These are phyloP conservation scores for Psilocybe mexicana DNA, from an alignment of 1,284 basidiomycete genomes.

Conservation along the genomic window DNA sequence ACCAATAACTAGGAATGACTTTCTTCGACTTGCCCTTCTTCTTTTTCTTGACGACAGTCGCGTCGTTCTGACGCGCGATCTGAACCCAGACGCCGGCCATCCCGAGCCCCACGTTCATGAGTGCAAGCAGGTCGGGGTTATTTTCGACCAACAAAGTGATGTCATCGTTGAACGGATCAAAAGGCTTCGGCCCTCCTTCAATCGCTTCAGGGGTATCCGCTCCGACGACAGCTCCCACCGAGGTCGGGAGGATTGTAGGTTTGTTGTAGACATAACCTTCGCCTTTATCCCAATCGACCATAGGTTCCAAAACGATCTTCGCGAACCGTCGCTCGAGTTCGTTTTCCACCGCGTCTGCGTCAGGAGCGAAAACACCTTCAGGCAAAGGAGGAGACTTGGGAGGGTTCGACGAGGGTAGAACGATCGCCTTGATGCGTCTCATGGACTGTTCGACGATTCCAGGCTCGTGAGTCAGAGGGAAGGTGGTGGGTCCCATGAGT, in stretches of 20 bases:
- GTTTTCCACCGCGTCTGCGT: slow-evolving; percentile 47
- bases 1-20: slow-evolving; percentile 38
- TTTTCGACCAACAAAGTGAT: slow-evolving; percentile 52
- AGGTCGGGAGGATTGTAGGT: slow-evolving; percentile 41
- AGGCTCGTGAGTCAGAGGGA: slow-evolving; percentile 49
- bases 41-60: slow-evolving; percentile 31
- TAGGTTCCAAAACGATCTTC: slow-evolving; percentile 54
- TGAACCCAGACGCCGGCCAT: slow-evolving; percentile 62
- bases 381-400: slow-evolving; percentile 19
- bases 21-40: slow-evolving; percentile 33
- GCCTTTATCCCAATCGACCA: slow-evolving; percentile 43
- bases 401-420: slow-evolving; percentile 23
- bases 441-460: slow-evolving; percentile 55
- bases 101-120: slow-evolving; percentile 50
- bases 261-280: slow-evolving; percentile 27
- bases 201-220: slow-evolving; percentile 17
- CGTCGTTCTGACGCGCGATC: slow-evolving; percentile 40
- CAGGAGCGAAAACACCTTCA: slow-evolving; percentile 20
- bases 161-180: slow-evolving; percentile 50
- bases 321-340: slow-evolving; percentile 48
- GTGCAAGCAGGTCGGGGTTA: slow-evolving; percentile 35
- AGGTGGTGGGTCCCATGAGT: slow-evolving; percentile 44
- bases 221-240: slow-evolving; percentile 41
- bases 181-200: slow-evolving; percentile 25
- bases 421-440: slow-evolving; percentile 43